Base-by-base conservation (phyloP, 2,329 filamentous ascomycete genomes). In the Neofusicoccum kwambonambiense region DNA sequence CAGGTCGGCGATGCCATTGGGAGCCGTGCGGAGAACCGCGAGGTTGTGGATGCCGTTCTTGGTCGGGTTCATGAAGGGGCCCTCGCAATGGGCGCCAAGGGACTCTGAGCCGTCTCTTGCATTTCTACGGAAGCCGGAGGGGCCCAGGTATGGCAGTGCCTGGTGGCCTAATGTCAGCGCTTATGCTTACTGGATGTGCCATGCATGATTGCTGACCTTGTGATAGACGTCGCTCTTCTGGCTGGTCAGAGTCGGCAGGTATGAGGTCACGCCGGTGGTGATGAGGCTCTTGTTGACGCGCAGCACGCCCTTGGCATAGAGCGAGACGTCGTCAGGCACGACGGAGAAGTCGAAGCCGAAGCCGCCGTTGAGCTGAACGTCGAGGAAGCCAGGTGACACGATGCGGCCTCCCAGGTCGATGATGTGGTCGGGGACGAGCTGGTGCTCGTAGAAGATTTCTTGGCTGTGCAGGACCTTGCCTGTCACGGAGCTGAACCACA, bases 281-380 rank as follows among this genome's bases (percentile, higher is more conserved):
- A 93, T 84, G 61, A 97, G 82, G 35, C 85, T 83, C 69, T 82
- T 86, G 77, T 95, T 95, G 67, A 94, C 83, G 65, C 87, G 82
- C 68, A 82, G 83, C 57, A 97, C 80, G n/a, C 87, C 88, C 75
- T 91, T 89, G 65, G 86, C 85, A 72, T 96, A 97, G 60, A 85
- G 82, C 35, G 82, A 79, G 77, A 85, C 87, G 71, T 90, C 86
- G 15, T 88, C 77, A n/a, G 90, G 87, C 9, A 92, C 82, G 1
- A 88, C 87, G 3, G 92, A 95, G 76, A 96, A 97, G 80, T 97
- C 94, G 82, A 97, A 96, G 64, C 93, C 93, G 72, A 93, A 94
- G 9, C 91, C 93, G 54, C 93, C 93, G 73, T 97, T 97, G 70
- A 97, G 87, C 77, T 97, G 93, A 61, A 90, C 90, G 69, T 97